A percentile compares a stretch with the other conserved stretches of the same genome.
Conservation (phyloP, 306 rosid species). For the Quercus alba region DNA sequence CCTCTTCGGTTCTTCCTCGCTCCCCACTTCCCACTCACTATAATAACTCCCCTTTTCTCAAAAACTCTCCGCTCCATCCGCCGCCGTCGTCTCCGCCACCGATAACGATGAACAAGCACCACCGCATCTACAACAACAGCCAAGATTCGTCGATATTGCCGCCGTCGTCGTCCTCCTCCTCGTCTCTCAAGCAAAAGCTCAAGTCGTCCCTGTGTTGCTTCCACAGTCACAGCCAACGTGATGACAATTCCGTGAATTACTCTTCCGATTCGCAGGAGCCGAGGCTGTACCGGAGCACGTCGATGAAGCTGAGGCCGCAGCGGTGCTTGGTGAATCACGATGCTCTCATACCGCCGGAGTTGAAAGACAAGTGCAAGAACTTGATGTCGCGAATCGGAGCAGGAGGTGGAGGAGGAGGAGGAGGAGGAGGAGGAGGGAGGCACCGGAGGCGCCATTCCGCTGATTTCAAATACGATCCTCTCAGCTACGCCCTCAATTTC, state of each 20-base stretch:
- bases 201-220: constrained; percentile 51
- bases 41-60: too few relatives aligned
- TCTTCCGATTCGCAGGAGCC: not conserved
- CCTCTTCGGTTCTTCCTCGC: too few relatives aligned
- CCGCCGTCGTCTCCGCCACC: too few relatives aligned
- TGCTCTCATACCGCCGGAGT: constrained; percentile 21
- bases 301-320: constrained; percentile 32
- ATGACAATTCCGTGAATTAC: too few relatives aligned
- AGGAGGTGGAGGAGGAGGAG: not conserved
- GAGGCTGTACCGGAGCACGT: constrained; percentile 33
- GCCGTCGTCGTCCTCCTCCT: not conserved
- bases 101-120: not conserved
- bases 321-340: constrained; percentile 6
- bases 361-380: constrained; percentile 42
- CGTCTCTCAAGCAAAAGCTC: constrained; percentile 35
- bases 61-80: too few relatives aligned
- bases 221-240: not conserved
- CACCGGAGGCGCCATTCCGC: constrained; percentile 57
- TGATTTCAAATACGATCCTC: constrained; percentile 65
- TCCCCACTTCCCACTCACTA: too few relatives aligned
- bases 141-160: constrained; percentile 20
- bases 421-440: constrained; percentile 13
- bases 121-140: not conserved
- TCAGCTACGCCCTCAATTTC: constrained; percentile 67
- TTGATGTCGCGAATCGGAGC: constrained; percentile 45